Evolutionary conservation across 1,284 basidiomycete species (phyloP).

Genomic region (Malassezia furfur): DNA sequence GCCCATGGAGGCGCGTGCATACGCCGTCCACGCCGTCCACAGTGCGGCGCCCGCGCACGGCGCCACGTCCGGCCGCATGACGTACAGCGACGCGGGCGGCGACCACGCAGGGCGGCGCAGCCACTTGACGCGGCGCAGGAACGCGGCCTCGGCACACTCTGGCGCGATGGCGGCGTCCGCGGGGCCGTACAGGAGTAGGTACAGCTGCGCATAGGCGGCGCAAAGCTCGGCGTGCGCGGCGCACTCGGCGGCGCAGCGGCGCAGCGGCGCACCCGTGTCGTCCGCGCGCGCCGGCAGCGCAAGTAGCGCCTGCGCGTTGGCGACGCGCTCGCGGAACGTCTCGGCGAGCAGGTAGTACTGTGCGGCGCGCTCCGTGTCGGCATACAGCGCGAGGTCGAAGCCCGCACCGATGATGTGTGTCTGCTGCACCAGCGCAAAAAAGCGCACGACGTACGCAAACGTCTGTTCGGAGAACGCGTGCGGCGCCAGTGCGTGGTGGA

Average conservation of each 20-base stretch:
- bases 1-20: not conserved
- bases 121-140: constrained; percentile 13
- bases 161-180: not conserved
- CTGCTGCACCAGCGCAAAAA: not conserved
- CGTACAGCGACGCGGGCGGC: not conserved
- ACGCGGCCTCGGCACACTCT: not conserved
- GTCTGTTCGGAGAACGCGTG: not conserved
- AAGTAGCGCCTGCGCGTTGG: not conserved
- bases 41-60: not conserved
- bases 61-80: not conserved
- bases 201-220: not conserved
- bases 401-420: constrained; percentile 5
- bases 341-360: constrained; percentile 12
- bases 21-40: constrained; percentile 2
- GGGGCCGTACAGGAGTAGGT: not conserved
- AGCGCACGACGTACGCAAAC: not conserved
- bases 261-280: not conserved
- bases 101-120: constrained; percentile 8
- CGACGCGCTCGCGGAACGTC: not conserved
- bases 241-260: not conserved
- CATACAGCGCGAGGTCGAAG: constrained; percentile 14
- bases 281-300: not conserved
- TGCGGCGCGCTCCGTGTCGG: not conserved
- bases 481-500: not conserved
- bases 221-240: not conserved